These are phyloP conservation scores for Fusarium guadeloupense DNA, from an alignment of 2,329 filamentous ascomycete genomes.

Conservation along the genomic window DNA sequence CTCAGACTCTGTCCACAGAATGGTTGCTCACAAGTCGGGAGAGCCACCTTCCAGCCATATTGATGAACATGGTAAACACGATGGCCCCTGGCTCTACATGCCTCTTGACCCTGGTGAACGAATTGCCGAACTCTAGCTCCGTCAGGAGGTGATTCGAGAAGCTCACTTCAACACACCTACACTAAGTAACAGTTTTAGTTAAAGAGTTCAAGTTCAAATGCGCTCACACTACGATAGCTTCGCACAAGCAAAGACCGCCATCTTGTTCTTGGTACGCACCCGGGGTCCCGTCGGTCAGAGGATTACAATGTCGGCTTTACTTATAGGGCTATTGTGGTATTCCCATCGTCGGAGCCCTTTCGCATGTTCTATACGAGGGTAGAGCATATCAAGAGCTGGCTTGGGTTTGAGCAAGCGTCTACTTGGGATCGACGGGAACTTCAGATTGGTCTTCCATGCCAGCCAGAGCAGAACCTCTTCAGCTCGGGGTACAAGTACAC, in stretches of 20 bases:
- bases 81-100: background rate
- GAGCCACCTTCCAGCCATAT: fast-evolving
- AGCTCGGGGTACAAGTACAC: background rate
- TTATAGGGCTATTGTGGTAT: background rate
- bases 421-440: background rate
- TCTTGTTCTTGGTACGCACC: background rate
- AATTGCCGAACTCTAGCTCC: background rate
- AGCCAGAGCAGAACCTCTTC: background rate
- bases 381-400: background rate
- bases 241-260: background rate
- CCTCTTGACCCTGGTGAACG: background rate
- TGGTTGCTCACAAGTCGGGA: background rate
- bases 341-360: background rate
- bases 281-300: fast-evolving
- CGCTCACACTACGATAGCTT: background rate
- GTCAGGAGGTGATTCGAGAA: background rate
- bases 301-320: background rate
- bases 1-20: fast-evolving
- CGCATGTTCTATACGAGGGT: background rate
- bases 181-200: background rate
- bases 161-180: background rate
- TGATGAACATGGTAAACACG: background rate
- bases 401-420: background rate
- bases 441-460: background rate
- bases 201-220: fast-evolving